Base-by-base conservation (phyloP, 2,329 filamentous ascomycete species). In the Leptographium wingfieldii region DNA sequence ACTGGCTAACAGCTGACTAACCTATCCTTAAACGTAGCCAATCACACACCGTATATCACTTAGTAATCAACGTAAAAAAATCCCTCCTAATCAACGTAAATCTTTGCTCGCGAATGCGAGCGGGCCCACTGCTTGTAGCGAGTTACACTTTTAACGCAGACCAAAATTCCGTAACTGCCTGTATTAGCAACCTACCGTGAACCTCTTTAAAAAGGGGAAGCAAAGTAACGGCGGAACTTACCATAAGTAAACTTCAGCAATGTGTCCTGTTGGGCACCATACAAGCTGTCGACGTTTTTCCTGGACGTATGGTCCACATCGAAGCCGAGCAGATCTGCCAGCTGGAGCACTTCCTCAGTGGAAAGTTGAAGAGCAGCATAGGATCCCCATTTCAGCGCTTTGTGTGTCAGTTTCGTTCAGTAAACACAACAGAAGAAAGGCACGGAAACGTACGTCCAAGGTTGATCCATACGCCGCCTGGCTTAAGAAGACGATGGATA, bases 241-340 rank as follows among this genome's bases (percentile, higher is more conserved):
- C 55, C 55, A 49, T 57, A 57, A 29, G 55, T 57, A n/a, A 57
- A 57, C 43, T 57, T 57, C 2, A 57, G 40, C 55, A 57, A 16
- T 22, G 38, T 57, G n/a, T 49, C 40, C 43, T n/a, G 38, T 22
- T 57, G 55, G 10, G n/a, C 38, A 12, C 9, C 55, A 48, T 57
- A 57, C 25, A 48, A 11, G 27, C 38, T 57, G 7, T 57, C 55
- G 35, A 57, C 31, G 27, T 48, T 57, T 38, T 57, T 57, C 29
- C 55, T 48, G 3, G 55, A 48, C 25, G 38, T 25, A 33, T 57
- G 55, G 43, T 57, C 43, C 2, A 57, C 55, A 14, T 57, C 55
- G 25, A 57, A 57, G 3, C 55, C 55, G 38, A 57, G 55, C 22
- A 57, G 25, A 29, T 57, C 55, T 46, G 55, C 55, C 55, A 57